Conservation (phyloP, 805 yeast species). For the Danielia reshetovae region DNA sequence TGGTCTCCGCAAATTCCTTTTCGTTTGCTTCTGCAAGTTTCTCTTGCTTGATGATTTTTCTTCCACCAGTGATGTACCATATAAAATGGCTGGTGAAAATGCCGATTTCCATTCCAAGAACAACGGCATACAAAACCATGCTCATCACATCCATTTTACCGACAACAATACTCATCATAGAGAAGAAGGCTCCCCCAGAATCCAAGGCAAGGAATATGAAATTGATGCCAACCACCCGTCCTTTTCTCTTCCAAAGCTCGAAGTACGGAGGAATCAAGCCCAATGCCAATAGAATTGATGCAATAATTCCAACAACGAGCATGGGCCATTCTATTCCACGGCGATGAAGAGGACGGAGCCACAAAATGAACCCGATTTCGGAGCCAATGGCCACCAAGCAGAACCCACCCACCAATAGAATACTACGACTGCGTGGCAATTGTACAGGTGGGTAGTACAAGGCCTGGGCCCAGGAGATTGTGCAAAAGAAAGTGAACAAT, state of each 20-base stretch:
- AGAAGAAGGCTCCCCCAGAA: slow-evolving; percentile 73
- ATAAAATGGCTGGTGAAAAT: slow-evolving; percentile 64
- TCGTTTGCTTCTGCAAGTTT: slow-evolving; percentile 9
- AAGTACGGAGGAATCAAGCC: slow-evolving; percentile 89
- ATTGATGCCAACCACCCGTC: slow-evolving; percentile 86
- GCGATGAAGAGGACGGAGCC: slow-evolving; percentile 55
- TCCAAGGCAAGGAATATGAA: slow-evolving; percentile 75
- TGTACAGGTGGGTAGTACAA: slow-evolving; percentile 67
- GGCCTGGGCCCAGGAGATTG: slow-evolving; percentile 60
- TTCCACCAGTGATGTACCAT: slow-evolving; percentile 52
- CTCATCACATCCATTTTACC: slow-evolving; percentile 76
- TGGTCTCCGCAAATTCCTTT: not conserved
- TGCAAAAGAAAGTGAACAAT: slow-evolving; percentile 67
- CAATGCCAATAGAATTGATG: slow-evolving; percentile 66
- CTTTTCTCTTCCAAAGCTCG: slow-evolving; percentile 74
- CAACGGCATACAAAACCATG: slow-evolving; percentile 66
- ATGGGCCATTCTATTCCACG: slow-evolving; percentile 69
- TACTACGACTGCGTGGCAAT: slow-evolving; percentile 32
- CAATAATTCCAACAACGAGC: slow-evolving; percentile 73
- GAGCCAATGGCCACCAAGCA: slow-evolving; percentile 42
- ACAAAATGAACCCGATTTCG: slow-evolving; percentile 69
- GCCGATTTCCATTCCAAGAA: slow-evolving; percentile 73
- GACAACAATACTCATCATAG: slow-evolving; percentile 54
- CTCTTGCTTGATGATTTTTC: slow-evolving; percentile 21
- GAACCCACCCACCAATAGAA: slow-evolving; percentile 32